Evolutionary conservation across 768 basidiomycete species (phyloP), one percentile per base, ranked within the genome.

Genomic region (Amanita jacksonii): DNA sequence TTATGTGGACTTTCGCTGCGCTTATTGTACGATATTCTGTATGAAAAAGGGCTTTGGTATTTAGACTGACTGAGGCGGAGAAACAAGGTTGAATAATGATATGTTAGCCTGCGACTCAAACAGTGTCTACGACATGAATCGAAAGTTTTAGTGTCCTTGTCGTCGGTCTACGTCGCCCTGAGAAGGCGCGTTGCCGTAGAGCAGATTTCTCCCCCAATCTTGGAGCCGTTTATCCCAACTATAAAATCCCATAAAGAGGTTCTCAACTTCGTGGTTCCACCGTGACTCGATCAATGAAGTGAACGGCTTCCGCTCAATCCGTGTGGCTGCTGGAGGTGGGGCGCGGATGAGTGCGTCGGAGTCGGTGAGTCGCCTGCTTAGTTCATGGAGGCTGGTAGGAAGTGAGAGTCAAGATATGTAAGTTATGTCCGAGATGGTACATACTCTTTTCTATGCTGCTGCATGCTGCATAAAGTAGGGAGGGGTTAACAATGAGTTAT

Each of bases 231-330:
- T 63, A 45, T 79, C 77, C 66, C 69, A 71, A 25, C 59, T 59
- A 19, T 65, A 58, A 43, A 71, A 62, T 9, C 69, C 66, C 16
- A 58, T 51, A 45, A 73, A 74, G 18, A 74, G 47, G 30, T 54
- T 54, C 4, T 67, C 75, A 15, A 81, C 52, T 48, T 81, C 70
- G 10, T 67, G 58, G 52, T 83, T 83, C 80, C 80, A 83, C 38
- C 57, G 64, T 12, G 67, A 67, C 50, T 81, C 66, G 18, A 81
- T 32, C 31, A 77, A 62, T 2, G 68, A 55, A 3, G 58, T 50
- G 50, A 80, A 72, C 1, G 73, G 72, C 38, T 66, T 65, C 3
- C 63, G 56, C 15, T 65, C 60, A 46, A 79, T 72, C 20, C 78
- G 64, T n/a, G 64, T 55, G 15, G 75, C 73, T 19, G 80, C 81